Evolutionary conservation across 768 basidiomycete genomes (phyloP).

Genomic region (Podaxis sp.): DNA sequence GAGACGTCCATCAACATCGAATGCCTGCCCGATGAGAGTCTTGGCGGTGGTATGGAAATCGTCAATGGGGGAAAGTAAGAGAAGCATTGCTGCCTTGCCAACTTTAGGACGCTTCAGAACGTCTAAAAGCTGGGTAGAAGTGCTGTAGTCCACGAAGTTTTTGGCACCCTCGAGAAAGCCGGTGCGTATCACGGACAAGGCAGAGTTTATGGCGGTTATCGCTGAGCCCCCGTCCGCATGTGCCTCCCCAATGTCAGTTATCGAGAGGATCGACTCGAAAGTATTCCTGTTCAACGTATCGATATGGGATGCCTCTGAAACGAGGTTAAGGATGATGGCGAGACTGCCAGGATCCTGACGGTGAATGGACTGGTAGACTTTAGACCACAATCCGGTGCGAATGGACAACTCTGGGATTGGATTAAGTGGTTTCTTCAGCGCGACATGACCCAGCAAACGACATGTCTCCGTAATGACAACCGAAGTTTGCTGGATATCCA

Average conservation of each 20-base stretch:
- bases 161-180: conserved; percentile 65
- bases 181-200: conserved; percentile 53
- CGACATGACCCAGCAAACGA: conserved; percentile 25
- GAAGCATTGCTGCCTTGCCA: conserved; percentile 55
- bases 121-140: conserved; percentile 46
- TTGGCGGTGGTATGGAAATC: conserved; percentile 75
- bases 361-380: conserved; percentile 57
- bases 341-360: conserved; percentile 58
- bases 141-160: conserved; percentile 61
- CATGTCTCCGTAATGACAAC: conserved; percentile 31
- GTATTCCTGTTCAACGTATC: conserved; percentile 55
- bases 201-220: conserved; percentile 53
- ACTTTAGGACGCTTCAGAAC: conserved; percentile 57
- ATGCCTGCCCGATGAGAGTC: conserved; percentile 78
- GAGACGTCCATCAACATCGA: conserved; percentile 83
- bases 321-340: conserved; percentile 52
- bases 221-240: conserved; percentile 34
- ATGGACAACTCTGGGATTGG: conserved; percentile 37
- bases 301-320: conserved; percentile 64
- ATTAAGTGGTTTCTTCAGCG: conserved; percentile 15
- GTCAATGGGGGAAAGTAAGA: conserved; percentile 83
- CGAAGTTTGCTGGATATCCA: conserved; percentile 31
- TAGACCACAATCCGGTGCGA: conserved; percentile 66
- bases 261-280: conserved; percentile 30
- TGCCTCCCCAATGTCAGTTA: conserved; percentile 23